Percentiles rank a stretch among this genome's conserved stretches.
Conservation (phyloP, 495 filamentous ascomycete species). For the Daldinia vernicosa region DNA sequence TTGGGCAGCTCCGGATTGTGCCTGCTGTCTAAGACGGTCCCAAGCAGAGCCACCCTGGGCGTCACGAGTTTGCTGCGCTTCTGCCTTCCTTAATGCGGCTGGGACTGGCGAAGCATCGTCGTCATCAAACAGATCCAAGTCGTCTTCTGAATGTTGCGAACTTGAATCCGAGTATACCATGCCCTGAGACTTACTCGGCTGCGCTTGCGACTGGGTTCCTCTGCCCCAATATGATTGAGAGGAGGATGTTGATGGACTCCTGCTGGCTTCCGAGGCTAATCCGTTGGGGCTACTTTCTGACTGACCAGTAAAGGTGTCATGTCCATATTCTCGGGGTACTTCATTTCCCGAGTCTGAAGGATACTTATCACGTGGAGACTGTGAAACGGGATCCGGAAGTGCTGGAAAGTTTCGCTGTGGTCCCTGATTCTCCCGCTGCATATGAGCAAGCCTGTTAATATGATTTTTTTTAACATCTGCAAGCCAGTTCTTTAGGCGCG, state of each 20-base stretch:
- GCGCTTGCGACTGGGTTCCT: slow-evolving; percentile 5
- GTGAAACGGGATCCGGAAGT: background rate
- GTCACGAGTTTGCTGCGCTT: slow-evolving; percentile 7
- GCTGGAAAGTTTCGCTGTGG: background rate
- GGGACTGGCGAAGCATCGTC: slow-evolving; percentile 54
- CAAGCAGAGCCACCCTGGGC: slow-evolving; percentile 46
- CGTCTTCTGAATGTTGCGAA: slow-evolving; percentile 32
- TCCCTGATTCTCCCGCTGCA: background rate
- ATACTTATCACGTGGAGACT: slow-evolving; percentile 1
- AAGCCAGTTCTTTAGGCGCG: slow-evolving; percentile 16
- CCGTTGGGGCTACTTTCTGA: background rate
- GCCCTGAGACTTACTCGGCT: background rate
- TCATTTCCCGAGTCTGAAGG: slow-evolving; percentile 7
- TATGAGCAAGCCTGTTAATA: background rate
- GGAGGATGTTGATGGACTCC: slow-evolving; percentile 4
- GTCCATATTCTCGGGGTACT: slow-evolving; percentile 8
- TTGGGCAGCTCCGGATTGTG: slow-evolving; percentile 34
- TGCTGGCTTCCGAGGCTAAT: background rate
- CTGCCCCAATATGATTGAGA: slow-evolving; percentile 22
- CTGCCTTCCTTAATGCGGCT: slow-evolving; percentile 30
- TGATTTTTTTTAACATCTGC: slow-evolving; percentile 20
- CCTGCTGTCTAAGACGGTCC: slow-evolving; percentile 51
- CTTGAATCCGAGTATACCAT: background rate
- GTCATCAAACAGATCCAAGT: slow-evolving; percentile 47
- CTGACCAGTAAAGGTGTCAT: slow-evolving; percentile 5